phyloP scores from a whole-genome alignment of 306 rosid species.

The Prunus mume region DNA sequence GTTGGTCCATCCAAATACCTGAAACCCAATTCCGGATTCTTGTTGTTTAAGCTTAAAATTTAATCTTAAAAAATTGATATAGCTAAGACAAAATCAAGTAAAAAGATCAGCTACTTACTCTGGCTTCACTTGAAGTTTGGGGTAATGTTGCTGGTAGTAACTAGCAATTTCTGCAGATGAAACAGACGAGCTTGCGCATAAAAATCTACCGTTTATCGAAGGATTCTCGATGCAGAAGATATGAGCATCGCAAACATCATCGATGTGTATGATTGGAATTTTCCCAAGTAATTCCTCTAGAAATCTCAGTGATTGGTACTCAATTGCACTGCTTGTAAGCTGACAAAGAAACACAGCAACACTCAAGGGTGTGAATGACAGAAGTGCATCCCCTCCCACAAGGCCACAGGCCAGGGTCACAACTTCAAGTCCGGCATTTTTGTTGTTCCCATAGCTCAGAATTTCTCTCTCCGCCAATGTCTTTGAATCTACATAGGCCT shows the following conservation, averaged over 20 bases:
- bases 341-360: conserved; percentile 12
- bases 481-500: conserved; percentile 33
- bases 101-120: conserved; percentile 32
- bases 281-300: conserved; percentile 32
- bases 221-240: conserved; percentile 38
- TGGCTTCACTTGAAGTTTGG: conserved; percentile 33
- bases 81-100: not conserved
- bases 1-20: conserved; percentile 41
- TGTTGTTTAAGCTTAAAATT: not conserved
- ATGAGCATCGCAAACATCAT: conserved; percentile 39
- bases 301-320: conserved; percentile 14
- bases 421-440: conserved; percentile 24
- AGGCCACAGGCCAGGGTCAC: conserved; percentile 36
- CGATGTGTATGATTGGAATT: conserved; percentile 29
- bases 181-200: conserved; percentile 41
- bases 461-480: conserved; percentile 32
- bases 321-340: conserved; percentile 1
- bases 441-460: conserved; percentile 16
- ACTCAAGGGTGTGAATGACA: not conserved
- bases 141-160: conserved; percentile 31
- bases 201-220: conserved; percentile 27
- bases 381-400: conserved; percentile 22
- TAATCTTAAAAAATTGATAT: not conserved
- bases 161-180: conserved; percentile 46
- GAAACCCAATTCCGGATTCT: conserved; percentile 16